These are phyloP conservation scores for Boletus fagicola DNA, from an alignment of 768 basidiomycete genomes.

Conservation along the genomic window DNA sequence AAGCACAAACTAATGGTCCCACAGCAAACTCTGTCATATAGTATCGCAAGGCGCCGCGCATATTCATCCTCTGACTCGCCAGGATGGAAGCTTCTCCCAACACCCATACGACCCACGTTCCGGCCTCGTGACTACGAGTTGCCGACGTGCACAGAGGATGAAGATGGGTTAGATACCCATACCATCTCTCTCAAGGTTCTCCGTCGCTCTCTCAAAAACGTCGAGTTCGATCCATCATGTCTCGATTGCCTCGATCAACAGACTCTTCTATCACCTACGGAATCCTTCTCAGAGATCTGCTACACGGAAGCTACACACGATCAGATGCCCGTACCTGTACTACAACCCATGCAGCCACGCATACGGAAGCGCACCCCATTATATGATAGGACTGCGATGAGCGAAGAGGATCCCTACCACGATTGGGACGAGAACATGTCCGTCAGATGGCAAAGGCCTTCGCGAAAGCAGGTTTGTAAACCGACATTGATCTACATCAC, in stretches of 20 bases:
- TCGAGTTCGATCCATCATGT: slow-evolving; percentile 41
- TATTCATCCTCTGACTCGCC: slow-evolving; percentile 34
- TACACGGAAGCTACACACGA: slow-evolving; percentile 42
- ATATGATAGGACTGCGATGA: slow-evolving; percentile 35
- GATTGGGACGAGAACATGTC: slow-evolving; percentile 38
- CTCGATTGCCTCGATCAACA: slow-evolving; percentile 43
- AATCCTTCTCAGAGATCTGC: slow-evolving; percentile 44
- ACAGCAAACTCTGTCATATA: slow-evolving; percentile 19
- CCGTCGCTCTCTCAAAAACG: slow-evolving; percentile 34
- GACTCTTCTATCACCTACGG: slow-evolving; percentile 39
- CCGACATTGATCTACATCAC: not conserved
- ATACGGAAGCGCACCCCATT: slow-evolving; percentile 29
- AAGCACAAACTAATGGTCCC: not conserved
- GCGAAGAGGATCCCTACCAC: slow-evolving; percentile 35
- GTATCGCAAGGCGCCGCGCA: slow-evolving; percentile 29
- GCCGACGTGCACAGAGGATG: slow-evolving; percentile 31
- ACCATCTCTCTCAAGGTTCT: slow-evolving; percentile 33
- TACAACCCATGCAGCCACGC: slow-evolving; percentile 34
- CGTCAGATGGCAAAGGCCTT: slow-evolving; percentile 13
- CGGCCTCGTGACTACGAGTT: slow-evolving; percentile 35
- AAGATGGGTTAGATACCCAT: slow-evolving; percentile 24
- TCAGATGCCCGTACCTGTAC: slow-evolving; percentile 23
- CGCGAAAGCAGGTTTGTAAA: slow-evolving; percentile 25
- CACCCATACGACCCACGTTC: slow-evolving; percentile 34
- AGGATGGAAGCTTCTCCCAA: slow-evolving; percentile 33